Evolutionary conservation across 192 early-diverging fungal species (phyloP), one percentile per base, ranked within the genome.

Genomic region (Chytriomyces sp.): DNA sequence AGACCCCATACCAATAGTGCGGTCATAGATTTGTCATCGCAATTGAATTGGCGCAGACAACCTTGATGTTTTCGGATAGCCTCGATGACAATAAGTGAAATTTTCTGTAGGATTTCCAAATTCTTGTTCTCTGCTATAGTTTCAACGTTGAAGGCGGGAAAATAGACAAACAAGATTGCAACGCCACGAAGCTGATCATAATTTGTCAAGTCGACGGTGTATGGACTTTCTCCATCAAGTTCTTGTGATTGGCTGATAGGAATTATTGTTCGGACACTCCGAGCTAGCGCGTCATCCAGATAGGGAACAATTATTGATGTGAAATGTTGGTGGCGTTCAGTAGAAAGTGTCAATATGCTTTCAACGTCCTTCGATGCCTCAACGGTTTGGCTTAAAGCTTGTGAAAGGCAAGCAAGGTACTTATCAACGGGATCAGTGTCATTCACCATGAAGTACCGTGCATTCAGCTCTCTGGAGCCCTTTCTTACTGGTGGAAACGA

Each of bases 1-100:
- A 79, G 56, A 6, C 79, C 79, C 75, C 75, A 80, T 3, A 80
- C 66, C 19, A 80, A 38, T n/a, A 80, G 70, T 19, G 72, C 63
- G 3, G 79, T 75, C 14, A 73, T 38, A 12, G 64, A 59, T 52
- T 80, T 80, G 33, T 80, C 79, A 56, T 80, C 79, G 26, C 76
- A 74, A 41, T 77, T 77, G 55, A 77, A 77, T 61, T 77, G 75
- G 8, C 79, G 2, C 6, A 62, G 36, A 28, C 64, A 64, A 31
- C 74, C 74, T 26, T 64, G 56, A 49, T 75, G 56, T n/a, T 58
- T 37, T 37, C 73, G 36, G 1, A 58, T 33, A 26, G 63, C 73
- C 26, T 8, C 53, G 22, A 74, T n/a, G 25, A 66, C 58, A 28
- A 64, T 52, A 6, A 32, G 8, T 2, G 55, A 44, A 31, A 74